These are phyloP conservation scores for Funneliformis geosporum DNA, from an alignment of 192 early-diverging fungal genomes.

Conservation along the genomic window DNA sequence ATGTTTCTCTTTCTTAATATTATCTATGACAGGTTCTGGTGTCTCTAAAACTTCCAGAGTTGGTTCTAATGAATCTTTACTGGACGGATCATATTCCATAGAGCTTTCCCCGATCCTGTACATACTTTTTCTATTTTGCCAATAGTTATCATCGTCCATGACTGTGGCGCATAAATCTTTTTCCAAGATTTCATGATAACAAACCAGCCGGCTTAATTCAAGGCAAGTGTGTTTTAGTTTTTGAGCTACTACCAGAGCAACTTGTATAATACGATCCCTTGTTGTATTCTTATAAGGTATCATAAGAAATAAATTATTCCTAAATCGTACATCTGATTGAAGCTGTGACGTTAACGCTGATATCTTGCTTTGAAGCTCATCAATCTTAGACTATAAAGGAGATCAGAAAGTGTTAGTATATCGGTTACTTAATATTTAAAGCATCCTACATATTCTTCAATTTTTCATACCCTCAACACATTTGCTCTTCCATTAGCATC, in stretches of 20 bases:
- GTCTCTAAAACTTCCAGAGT: neutral
- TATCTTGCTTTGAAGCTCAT: slow-evolving; percentile 21
- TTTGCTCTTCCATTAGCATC: slow-evolving; percentile 2
- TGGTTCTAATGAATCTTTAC: neutral
- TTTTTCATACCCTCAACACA: slow-evolving; percentile 1
- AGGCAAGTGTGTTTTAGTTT: slow-evolving; percentile 60
- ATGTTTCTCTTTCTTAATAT: neutral
- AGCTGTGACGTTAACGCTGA: slow-evolving; percentile 37
- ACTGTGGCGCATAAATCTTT: slow-evolving; percentile 35
- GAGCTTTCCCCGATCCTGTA: slow-evolving; percentile 5
- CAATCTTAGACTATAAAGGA: slow-evolving; percentile 21
- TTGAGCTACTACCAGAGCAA: slow-evolving; percentile 56
- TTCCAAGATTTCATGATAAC: slow-evolving; percentile 73
- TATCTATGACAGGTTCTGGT: neutral
- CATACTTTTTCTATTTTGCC: slow-evolving; percentile 23
- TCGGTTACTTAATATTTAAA: neutral
- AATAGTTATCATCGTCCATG: slow-evolving; percentile 32
- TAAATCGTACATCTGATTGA: slow-evolving; percentile 58
- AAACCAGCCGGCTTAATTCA: slow-evolving; percentile 62
- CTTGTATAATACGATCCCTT: slow-evolving; percentile 60
- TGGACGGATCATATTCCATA: neutral
- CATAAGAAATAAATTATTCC: slow-evolving; percentile 67
- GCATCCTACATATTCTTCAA: too few species aligned
- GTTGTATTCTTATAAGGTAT: slow-evolving; percentile 64
- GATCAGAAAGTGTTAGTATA: neutral